These are phyloP conservation scores for Calonectria fujianensis DNA, from an alignment of 2,329 filamentous ascomycete genomes.

Conservation along the genomic window DNA sequence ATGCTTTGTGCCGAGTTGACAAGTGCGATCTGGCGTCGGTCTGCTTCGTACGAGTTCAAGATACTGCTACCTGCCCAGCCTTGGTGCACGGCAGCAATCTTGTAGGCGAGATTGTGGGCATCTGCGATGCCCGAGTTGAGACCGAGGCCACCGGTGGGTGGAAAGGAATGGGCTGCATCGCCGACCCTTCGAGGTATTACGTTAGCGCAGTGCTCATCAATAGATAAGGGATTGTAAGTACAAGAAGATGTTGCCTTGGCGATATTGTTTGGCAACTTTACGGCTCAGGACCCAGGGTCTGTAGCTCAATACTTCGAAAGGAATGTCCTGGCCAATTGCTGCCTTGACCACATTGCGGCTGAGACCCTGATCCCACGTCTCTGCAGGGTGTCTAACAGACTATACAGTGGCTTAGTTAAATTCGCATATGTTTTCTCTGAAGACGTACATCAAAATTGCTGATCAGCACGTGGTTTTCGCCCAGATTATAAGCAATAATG, in stretches of 20 bases:
- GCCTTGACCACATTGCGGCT: slow-evolving; percentile 11
- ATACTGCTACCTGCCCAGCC: slow-evolving; percentile 54
- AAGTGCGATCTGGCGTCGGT: slow-evolving; percentile 62
- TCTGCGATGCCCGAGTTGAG: slow-evolving; percentile 59
- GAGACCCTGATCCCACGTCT: slow-evolving; percentile 32
- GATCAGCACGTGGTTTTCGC: slow-evolving; percentile 64
- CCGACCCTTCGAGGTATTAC: slow-evolving; percentile 32
- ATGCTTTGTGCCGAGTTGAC: slow-evolving; percentile 65
- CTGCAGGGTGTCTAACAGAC: slow-evolving; percentile 31
- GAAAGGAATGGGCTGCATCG: slow-evolving; percentile 59
- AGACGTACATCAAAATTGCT: slow-evolving; percentile 62
- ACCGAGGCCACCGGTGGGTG: slow-evolving; percentile 58
- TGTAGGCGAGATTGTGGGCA: slow-evolving; percentile 59
- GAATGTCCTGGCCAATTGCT: slow-evolving; percentile 58
- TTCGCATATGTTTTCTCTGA: neutral
- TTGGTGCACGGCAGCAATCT: slow-evolving; percentile 61
- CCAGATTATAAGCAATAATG: slow-evolving; percentile 65
- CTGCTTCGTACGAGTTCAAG: slow-evolving; percentile 61
- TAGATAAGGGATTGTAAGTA: neutral
- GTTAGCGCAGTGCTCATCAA: neutral
- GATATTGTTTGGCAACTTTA: slow-evolving; percentile 63
- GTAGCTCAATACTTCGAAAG: slow-evolving; percentile 63
- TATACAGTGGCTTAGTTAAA: neutral
- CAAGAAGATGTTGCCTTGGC: slow-evolving; percentile 48
- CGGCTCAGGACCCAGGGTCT: slow-evolving; percentile 60